Percentiles rank a stretch among this genome's conserved stretches.
phyloP scores from a whole-genome alignment of 106 monocot species.

The Triglochin maritima region DNA sequence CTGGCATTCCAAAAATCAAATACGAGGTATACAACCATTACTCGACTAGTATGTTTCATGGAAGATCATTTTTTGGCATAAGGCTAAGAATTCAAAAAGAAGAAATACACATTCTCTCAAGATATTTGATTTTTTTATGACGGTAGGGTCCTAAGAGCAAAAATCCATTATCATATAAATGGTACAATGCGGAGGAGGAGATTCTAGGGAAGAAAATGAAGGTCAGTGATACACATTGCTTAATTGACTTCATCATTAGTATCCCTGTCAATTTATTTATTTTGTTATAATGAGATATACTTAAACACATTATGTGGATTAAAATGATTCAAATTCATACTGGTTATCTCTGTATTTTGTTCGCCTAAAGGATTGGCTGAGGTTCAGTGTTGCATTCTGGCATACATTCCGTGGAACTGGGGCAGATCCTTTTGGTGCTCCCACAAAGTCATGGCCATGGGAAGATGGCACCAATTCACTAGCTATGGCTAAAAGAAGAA shows the following conservation, averaged over 20 bases:
- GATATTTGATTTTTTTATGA: no score
- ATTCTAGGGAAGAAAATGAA: slow-evolving; percentile 99
- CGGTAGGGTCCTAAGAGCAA: slow-evolving; percentile 75
- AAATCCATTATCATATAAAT: slow-evolving; percentile 91
- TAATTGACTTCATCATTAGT: background rate
- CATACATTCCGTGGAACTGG: slow-evolving; percentile 95
- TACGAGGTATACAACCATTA: slow-evolving; percentile 53
- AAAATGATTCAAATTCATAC: no score
- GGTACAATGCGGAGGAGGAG: slow-evolving; percentile 89
- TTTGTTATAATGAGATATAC: no score
- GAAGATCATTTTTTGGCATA: no score
- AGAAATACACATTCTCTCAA: no score
- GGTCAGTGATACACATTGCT: slow-evolving; percentile 23
- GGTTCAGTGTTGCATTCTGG: slow-evolving; percentile 99
- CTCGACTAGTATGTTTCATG: no score
- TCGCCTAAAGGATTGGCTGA: slow-evolving; percentile 70
- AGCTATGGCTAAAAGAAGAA: slow-evolving; percentile 91
- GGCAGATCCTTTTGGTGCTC: slow-evolving; percentile 85
- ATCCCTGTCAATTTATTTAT: background rate
- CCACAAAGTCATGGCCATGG: slow-evolving; percentile 95
- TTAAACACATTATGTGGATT: no score
- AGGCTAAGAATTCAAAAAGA: no score
- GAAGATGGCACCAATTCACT: slow-evolving; percentile 94
- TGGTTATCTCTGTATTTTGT: background rate
- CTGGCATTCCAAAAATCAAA: slow-evolving; percentile 81